These are phyloP conservation scores for Pisolithus albus DNA, from an alignment of 768 basidiomycete species.

Conservation along the genomic window DNA sequence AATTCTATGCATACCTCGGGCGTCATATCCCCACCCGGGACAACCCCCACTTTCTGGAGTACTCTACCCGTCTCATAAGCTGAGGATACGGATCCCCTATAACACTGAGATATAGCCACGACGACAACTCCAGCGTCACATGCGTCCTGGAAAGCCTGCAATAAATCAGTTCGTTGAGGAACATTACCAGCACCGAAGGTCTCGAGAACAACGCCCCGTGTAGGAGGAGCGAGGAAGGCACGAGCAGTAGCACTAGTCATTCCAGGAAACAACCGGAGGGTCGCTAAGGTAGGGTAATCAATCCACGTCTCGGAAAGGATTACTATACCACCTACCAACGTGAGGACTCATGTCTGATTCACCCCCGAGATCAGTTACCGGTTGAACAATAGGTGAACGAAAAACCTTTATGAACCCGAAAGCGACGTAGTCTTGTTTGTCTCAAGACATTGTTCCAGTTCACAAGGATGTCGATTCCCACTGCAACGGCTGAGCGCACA, in stretches of 20 bases:
- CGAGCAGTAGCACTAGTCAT: conserved; percentile 69
- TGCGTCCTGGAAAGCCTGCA: conserved; percentile 71
- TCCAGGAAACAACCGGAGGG: conserved; percentile 81
- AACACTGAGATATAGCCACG: conserved; percentile 88
- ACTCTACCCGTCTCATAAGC: conserved; percentile 76
- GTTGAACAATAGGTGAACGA: background rate
- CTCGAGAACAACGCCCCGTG: conserved; percentile 79
- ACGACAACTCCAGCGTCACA: conserved; percentile 79
- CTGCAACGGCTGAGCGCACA: conserved; percentile 30
- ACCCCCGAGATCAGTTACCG: conserved; percentile 9
- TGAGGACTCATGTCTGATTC: conserved; percentile 68
- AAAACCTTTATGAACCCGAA: conserved; percentile 73
- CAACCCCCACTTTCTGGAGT: conserved; percentile 65
- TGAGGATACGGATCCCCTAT: conserved; percentile 79
- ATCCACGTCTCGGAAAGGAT: conserved; percentile 6
- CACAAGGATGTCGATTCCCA: conserved; percentile 85
- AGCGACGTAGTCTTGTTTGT: conserved; percentile 71
- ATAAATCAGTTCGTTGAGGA: conserved; percentile 71
- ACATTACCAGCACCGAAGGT: conserved; percentile 94
- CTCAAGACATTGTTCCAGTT: conserved; percentile 86
- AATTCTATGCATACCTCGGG: conserved; percentile 60
- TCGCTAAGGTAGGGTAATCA: conserved; percentile 40
- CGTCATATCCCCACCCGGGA: conserved; percentile 89
- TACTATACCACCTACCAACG: conserved; percentile 50
- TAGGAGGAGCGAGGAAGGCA: conserved; percentile 69